Evolutionary conservation across 257 asterid genomes (phyloP), one percentile per base, ranked within the genome.

Genomic region (Eucommia ulmoides): DNA sequence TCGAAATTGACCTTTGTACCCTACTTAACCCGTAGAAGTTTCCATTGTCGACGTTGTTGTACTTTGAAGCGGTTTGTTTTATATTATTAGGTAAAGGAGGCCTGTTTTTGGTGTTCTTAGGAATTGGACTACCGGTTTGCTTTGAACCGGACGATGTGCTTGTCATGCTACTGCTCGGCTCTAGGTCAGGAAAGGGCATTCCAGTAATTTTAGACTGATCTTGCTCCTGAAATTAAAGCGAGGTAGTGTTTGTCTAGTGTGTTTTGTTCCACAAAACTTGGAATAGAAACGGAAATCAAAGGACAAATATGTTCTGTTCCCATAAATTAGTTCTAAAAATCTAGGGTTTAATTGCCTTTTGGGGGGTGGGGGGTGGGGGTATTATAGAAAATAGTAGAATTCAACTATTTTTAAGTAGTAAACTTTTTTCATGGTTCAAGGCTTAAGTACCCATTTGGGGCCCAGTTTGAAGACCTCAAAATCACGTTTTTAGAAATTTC

Each of bases 1-100:
- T 69, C 23, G 93, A 84, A 20, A 68, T 65, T 22, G 86, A 75
- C 54, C 86, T 75, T 55, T 64, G 83, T 7, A 66, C 75, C 38
- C 35, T 55, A 62, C 61, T 64, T 59, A 56, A 46, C 59, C 69
- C 71, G 62, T 53, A 55, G 38, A 52, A 14, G 3, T 71, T 58
- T 26, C 58, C 69, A 19, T n/a, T 52, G 15, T 60, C 59, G 41
- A 23, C 52, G 50, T 54, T 45, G 52, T 57, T 50, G 65, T 49
- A 57, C n/a, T n/a, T n/a, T n/a, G n/a, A n/a, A 14, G 55, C 23
- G 19, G 56, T 46, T 54, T 44, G 64, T 20, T 63, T 62, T 59
- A 26, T 65, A 23, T 62, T 49, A 44, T 53, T 55, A 3, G 81
- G 83, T 18, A 73, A 50, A 1, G 82, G 81, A 22, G 76, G 75